Conservation (phyloP, 129 eudicot species). For the Lonicera japonica region DNA sequence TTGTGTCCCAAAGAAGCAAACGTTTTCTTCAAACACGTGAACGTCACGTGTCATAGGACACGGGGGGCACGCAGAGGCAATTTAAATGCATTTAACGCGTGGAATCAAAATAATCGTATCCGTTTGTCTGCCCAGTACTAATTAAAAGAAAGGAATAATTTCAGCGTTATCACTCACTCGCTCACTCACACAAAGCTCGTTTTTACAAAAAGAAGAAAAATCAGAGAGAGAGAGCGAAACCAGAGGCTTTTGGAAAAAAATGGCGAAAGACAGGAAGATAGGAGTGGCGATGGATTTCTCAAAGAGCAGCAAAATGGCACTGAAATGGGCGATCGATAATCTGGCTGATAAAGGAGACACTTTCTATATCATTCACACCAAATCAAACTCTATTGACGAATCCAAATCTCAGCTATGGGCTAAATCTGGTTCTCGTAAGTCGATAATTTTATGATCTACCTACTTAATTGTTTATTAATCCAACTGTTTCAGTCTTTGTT, state of each 20-base stretch:
- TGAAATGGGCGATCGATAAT: constrained; percentile 75
- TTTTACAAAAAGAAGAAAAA: no score
- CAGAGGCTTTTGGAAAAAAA: constrained; percentile 21
- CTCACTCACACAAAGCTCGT: neutral
- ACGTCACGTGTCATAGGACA: no score
- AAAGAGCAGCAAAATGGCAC: constrained; percentile 78
- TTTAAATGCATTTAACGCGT: no score
- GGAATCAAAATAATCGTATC: no score
- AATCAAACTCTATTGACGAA: constrained; percentile 34
- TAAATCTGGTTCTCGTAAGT: constrained; percentile 73
- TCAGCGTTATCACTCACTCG: no score
- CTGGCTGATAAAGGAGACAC: constrained; percentile 72
- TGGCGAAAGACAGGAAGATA: constrained; percentile 69
- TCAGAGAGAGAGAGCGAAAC: neutral
- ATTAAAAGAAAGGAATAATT: no score
- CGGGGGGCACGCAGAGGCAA: no score
- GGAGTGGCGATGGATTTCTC: constrained; percentile 98
- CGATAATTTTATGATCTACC: neutral
- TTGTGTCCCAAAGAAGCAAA: no score
- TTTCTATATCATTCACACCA: constrained; percentile 53
- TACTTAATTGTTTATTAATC: no score
- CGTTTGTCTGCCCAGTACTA: no score
- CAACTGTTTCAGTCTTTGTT: neutral
- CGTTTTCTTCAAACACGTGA: no score
- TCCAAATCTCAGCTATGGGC: constrained; percentile 58